Evolutionary conservation across 805 yeast genomes (phyloP).

Genomic region (Cyberlindnera petersonii): DNA sequence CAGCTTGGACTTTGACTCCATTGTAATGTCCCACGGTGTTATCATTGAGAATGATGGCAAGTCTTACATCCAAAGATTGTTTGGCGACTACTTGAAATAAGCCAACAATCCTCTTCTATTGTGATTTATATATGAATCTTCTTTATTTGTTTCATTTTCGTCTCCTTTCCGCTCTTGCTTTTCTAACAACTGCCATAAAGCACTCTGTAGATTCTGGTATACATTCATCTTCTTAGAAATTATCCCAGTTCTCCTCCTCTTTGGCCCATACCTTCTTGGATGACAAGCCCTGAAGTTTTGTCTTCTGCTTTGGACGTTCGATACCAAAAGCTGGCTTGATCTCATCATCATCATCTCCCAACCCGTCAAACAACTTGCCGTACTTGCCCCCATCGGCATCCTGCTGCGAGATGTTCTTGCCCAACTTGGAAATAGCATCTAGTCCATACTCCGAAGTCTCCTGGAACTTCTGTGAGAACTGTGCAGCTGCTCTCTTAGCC

Average conservation of each 20-base stretch:
- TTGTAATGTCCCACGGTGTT: conserved; percentile 60
- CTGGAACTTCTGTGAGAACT: conserved; percentile 91
- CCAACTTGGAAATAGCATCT: conserved; percentile 49
- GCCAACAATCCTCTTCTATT: conserved; percentile 12
- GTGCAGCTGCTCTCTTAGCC: conserved; percentile 90
- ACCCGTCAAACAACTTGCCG: conserved; percentile 53
- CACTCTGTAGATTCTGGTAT: not conserved
- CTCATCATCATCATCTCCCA: conserved; percentile 36
- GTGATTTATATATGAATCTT: conserved; percentile 1
- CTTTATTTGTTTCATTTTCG: too few species aligned
- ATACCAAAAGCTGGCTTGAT: conserved; percentile 68
- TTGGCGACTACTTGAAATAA: conserved; percentile 24
- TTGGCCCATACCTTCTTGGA: conserved; percentile 38
- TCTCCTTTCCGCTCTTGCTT: not conserved
- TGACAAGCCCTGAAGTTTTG: conserved; percentile 49
- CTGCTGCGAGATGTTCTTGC: conserved; percentile 34
- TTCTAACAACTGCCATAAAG: not conserved
- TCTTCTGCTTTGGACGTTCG: conserved; percentile 51
- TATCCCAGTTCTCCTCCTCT: conserved; percentile 67
- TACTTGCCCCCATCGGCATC: conserved; percentile 37
- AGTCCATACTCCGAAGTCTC: conserved; percentile 79
- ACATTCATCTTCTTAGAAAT: conserved; percentile 36
- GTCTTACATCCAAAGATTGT: too few species aligned
- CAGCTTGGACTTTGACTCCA: conserved; percentile 44
- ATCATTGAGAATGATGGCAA: conserved; percentile 41